Evolutionary conservation across 2,329 filamentous ascomycete species (phyloP).

Genomic region (Aspergillus pseudonomiae): DNA sequence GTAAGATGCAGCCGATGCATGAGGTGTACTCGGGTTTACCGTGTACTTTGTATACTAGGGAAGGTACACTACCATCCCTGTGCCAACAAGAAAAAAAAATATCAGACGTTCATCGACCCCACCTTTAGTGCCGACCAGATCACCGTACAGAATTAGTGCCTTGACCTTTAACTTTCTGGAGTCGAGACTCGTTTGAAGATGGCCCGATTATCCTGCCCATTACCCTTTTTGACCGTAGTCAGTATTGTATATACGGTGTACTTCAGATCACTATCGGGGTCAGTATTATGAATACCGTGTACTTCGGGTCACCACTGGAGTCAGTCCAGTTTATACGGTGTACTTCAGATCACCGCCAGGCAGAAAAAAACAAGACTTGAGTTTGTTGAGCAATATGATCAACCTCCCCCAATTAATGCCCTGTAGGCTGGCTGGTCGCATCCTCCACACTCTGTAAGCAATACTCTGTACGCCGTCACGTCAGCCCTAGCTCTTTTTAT

Average conservation of each 20-base stretch:
- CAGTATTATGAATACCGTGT: slow-evolving; percentile 5
- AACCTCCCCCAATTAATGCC: neutral
- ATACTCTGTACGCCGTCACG: neutral
- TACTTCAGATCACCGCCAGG: slow-evolving; percentile 6
- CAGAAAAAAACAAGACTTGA: slow-evolving; percentile 1
- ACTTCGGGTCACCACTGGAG: slow-evolving; percentile 3
- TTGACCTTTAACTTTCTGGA: slow-evolving; percentile 1
- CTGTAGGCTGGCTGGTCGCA: neutral
- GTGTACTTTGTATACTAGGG: slow-evolving; percentile 6
- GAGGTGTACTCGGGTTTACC: slow-evolving; percentile 5
- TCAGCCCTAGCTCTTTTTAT: neutral
- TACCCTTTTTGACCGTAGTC: neutral
- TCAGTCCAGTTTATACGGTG: slow-evolving; percentile 5
- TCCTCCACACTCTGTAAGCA: neutral
- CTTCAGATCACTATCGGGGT: slow-evolving; percentile 2
- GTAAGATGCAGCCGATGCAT: neutral
- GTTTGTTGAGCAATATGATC: slow-evolving; percentile 2
- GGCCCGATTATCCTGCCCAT: neutral
- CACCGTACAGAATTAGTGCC: neutral
- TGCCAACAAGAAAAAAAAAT: slow-evolving; percentile 3
- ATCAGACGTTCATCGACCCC: neutral
- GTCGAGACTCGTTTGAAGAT: neutral
- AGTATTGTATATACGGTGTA: slow-evolving; percentile 8
- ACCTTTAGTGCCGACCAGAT: neutral
- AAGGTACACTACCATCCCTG: neutral